Evolutionary conservation across 2,329 filamentous ascomycete species (phyloP).

Genomic region (Fusarium algeriense): DNA sequence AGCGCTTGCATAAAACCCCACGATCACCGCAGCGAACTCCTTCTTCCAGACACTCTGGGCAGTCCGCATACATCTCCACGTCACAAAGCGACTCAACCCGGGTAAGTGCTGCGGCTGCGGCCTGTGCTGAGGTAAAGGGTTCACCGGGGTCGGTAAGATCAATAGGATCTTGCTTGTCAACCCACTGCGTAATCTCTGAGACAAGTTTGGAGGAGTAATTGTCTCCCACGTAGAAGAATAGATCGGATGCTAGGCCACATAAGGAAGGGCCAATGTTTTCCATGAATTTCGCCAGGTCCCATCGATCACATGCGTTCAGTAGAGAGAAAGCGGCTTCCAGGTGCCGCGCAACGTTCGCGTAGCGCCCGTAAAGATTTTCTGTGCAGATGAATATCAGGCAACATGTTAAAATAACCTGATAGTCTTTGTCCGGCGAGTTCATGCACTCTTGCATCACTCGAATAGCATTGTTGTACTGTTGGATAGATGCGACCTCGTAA

Average conservation of each 20-base stretch:
- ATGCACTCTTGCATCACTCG: slow-evolving; percentile 8
- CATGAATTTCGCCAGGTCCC: slow-evolving; percentile 9
- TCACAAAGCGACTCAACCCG: not conserved
- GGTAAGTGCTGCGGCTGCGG: not conserved
- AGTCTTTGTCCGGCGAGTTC: not conserved
- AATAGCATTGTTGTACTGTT: slow-evolving; percentile 24
- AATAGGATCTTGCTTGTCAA: not conserved
- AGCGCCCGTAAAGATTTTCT: not conserved
- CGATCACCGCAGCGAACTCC: not conserved
- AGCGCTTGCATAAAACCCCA: not conserved
- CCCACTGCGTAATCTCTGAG: not conserved
- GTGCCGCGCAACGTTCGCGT: slow-evolving; percentile 9
- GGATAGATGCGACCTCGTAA: slow-evolving; percentile 6
- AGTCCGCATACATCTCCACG: not conserved
- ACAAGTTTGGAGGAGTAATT: slow-evolving; percentile 12
- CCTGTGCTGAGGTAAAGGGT: slow-evolving; percentile 13
- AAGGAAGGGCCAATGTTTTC: slow-evolving; percentile 12
- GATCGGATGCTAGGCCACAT: slow-evolving; percentile 6
- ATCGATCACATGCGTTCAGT: not conserved
- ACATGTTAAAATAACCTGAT: slow-evolving; percentile 18
- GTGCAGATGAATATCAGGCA: slow-evolving; percentile 30
- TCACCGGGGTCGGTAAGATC: not conserved
- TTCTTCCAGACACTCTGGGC: not conserved
- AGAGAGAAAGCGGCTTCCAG: slow-evolving; percentile 7
- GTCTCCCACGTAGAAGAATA: slow-evolving; percentile 11